A percentile compares a stretch with the other conserved stretches of the same genome.
These are phyloP conservation scores for Kwoniella dejecticola DNA, from an alignment of 768 basidiomycete species.

Conservation along the genomic window DNA sequence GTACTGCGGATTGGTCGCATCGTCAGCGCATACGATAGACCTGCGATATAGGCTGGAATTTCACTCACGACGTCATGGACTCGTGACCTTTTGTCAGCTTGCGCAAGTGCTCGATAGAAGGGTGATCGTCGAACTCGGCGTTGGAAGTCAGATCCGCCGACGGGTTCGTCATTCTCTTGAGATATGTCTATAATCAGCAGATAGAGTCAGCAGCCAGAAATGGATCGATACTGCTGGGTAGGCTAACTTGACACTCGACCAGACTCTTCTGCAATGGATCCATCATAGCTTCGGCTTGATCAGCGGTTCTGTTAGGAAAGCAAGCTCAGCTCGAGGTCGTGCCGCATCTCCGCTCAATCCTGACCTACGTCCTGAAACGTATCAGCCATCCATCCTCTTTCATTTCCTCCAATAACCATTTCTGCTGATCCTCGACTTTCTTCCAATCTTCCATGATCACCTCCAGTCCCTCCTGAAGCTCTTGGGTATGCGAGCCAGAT, in stretches of 20 bases:
- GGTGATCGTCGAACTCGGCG: slow-evolving; percentile 18
- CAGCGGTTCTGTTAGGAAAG: slow-evolving; percentile 58
- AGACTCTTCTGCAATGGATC: slow-evolving; percentile 89
- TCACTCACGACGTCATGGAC: slow-evolving; percentile 79
- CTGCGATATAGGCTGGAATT: slow-evolving; percentile 5
- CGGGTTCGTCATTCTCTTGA: slow-evolving; percentile 31
- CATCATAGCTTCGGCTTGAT: slow-evolving; percentile 99
- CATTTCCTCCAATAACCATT: slow-evolving; percentile 81
- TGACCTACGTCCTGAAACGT: slow-evolving; percentile 73
- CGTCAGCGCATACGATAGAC: neutral
- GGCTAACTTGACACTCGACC: slow-evolving; percentile 79
- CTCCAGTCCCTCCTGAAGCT: slow-evolving; percentile 62
- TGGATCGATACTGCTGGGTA: neutral
- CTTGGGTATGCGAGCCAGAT: slow-evolving; percentile 53
- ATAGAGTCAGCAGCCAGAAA: neutral
- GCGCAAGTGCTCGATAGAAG: slow-evolving; percentile 23
- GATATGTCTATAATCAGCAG: slow-evolving; percentile 23
- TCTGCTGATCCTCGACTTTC: slow-evolving; percentile 73
- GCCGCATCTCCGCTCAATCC: neutral
- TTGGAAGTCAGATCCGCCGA: slow-evolving; percentile 13
- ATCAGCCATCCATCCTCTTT: slow-evolving; percentile 97
- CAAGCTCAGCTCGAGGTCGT: neutral
- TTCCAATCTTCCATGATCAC: slow-evolving; percentile 78
- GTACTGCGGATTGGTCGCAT: slow-evolving; percentile 61
- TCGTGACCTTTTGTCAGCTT: slow-evolving; percentile 60